Percentiles rank a stretch among this genome's conserved stretches.
phyloP scores from a whole-genome alignment of 1,284 basidiomycete genomes.

The Phylloporus sp. region DNA sequence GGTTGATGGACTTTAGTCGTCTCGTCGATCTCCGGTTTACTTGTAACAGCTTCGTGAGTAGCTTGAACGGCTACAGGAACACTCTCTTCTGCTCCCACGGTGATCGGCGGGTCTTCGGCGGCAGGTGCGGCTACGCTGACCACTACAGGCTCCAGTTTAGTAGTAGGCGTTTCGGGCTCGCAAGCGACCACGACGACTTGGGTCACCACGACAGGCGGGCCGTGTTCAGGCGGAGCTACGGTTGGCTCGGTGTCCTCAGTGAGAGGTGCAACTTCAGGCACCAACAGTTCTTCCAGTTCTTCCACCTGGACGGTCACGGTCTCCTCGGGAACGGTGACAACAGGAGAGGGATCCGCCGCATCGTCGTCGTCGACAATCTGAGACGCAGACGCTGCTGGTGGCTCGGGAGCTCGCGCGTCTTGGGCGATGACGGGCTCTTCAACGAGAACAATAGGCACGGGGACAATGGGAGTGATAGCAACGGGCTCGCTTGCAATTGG shows the following conservation, averaged over 20 bases:
- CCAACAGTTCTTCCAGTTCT: not conserved
- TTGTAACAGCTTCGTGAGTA: not conserved
- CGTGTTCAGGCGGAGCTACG: not conserved
- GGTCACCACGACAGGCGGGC: not conserved
- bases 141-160: not conserved
- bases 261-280: not conserved
- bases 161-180: not conserved
- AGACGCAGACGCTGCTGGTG: conserved; percentile 11
- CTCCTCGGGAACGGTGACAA: conserved; percentile 8
- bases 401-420: conserved; percentile 6
- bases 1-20: not conserved
- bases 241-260: not conserved
- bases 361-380: conserved; percentile 16
- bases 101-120: not conserved
- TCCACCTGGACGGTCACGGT: conserved; percentile 1
- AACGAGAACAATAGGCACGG: conserved; percentile 1
- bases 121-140: not conserved
- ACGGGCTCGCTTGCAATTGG: conserved; percentile 3
- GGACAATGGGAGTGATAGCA: conserved; percentile 8
- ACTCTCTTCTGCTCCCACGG: conserved; percentile 1
- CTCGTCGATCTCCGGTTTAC: conserved; percentile 3
- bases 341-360: not conserved
- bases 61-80: not conserved
- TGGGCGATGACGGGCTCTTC: conserved; percentile 2
- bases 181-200: not conserved